Evolutionary conservation across 495 filamentous ascomycete genomes (phyloP), one percentile per base, ranked within the genome.

Genomic region (Aspergillus sclerotiicarbonarius): DNA sequence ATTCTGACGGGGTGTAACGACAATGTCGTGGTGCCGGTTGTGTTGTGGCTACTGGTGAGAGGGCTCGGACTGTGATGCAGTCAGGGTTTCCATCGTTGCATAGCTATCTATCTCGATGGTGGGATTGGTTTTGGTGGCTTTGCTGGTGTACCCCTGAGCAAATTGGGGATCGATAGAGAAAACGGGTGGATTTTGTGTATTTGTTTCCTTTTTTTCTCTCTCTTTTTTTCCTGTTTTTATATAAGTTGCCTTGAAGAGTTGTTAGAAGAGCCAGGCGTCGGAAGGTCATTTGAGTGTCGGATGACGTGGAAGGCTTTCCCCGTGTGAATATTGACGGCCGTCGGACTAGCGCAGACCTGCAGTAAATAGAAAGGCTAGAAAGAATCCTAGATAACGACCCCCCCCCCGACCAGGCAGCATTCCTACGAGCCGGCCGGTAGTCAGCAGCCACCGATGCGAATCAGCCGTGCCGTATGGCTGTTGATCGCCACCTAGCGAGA

Each of bases 1-100:
- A 92, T 97, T 56, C 76, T 98, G 54, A 98, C 95, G 46, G 95
- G 94, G 10, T 94, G 92, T 51, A 99, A 99, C 79, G 94, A 99
- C 76, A 99, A 99, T 78, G 93, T 99, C 25, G 83, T 97, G 54
- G 94, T 98, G 60, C 95, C 95, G n/a, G 83, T 98, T 41, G 87
- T 95, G 54, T 72, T 98, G 51, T 99, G 94, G 94, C 78, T 90
- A 64, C 81, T 94, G 61, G 91, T 96, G 57, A 86, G 91, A 64
- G 87, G 87, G 6, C 72, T 96, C 63, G 82, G 83, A 37, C 71
- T 95, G 55, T 94, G 79, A 75, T 59, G 29, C 54, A 41, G 53
- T 65, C 50, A 54, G 43, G 47, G 31, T 56, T 32, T 18, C 16
- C 8, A 58, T 53, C 53, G 30, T 8, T 18, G 7, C 15, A 49